A percentile compares a stretch with the other conserved stretches of the same genome.
Evolutionary conservation across 164 flowering plant species (phyloP).

Genomic region (Nelumbo lutea): DNA sequence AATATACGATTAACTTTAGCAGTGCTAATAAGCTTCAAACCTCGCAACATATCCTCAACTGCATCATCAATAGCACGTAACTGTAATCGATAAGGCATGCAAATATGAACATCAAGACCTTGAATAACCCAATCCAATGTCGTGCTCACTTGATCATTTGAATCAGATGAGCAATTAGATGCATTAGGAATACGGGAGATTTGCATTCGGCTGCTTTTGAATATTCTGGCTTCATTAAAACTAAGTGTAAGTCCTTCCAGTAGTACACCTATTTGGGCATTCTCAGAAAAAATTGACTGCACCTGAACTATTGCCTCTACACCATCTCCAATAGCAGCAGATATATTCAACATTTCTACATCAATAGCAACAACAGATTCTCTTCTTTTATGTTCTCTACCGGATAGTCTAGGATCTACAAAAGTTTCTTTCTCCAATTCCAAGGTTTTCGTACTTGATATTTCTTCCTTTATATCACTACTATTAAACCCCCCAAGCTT

Average conservation of each 20-base stretch:
- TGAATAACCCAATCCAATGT: constrained; percentile 96
- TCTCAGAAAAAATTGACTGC: constrained; percentile 81
- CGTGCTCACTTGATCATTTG: constrained; percentile 33
- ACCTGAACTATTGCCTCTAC: constrained; percentile 58
- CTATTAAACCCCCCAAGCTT: constrained; percentile 40
- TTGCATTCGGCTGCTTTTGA: constrained; percentile 94
- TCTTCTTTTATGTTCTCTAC: constrained; percentile 52
- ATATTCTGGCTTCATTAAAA: constrained; percentile 63
- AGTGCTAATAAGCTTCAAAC: constrained; percentile 67
- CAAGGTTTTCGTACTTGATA: constrained; percentile 20
- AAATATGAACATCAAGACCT: constrained; percentile 91
- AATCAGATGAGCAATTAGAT: constrained; percentile 39
- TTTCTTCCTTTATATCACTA: constrained; percentile 23
- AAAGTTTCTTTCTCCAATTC: constrained; percentile 38
- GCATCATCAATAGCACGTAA: constrained; percentile 98
- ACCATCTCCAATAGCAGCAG: constrained; percentile 85
- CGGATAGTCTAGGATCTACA: constrained; percentile 34
- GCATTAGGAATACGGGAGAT: constrained; percentile 81
- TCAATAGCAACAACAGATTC: constrained; percentile 91
- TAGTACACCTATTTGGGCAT: constrained; percentile 91
- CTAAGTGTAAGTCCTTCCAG: constrained; percentile 85
- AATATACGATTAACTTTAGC: constrained; percentile 55
- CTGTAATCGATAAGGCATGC: constrained; percentile 89
- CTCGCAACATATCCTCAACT: constrained; percentile 92
- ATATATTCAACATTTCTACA: constrained; percentile 75